Conservation (phyloP, 2,329 filamentous ascomycete species). For the Verticillium klebahnii region DNA sequence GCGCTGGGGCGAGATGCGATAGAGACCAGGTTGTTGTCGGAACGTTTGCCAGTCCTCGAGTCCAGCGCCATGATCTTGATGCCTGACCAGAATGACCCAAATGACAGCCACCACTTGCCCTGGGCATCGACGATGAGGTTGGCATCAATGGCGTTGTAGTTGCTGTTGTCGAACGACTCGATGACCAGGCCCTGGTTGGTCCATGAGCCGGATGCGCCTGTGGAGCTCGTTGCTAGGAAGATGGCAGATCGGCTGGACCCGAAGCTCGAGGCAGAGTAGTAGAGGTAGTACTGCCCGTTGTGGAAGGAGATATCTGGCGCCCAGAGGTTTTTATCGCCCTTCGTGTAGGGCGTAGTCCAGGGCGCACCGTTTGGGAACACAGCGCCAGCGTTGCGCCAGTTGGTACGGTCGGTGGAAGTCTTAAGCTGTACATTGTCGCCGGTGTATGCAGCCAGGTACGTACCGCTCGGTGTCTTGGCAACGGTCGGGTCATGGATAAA, state of each 20-base stretch:
- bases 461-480: conserved; percentile 21
- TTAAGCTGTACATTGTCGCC: conserved; percentile 22
- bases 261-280: conserved; percentile 26
- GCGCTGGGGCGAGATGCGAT: conserved; percentile 18
- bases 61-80: conserved; percentile 23
- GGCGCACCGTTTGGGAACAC: conserved; percentile 24
- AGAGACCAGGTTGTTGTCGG: conserved; percentile 16
- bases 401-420: conserved; percentile 25
- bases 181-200: conserved; percentile 22
- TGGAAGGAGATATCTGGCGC: conserved; percentile 49
- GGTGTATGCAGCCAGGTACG: conserved; percentile 21
- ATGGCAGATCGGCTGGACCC: conserved; percentile 22
- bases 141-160: conserved; percentile 24
- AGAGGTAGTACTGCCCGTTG: conserved; percentile 24
- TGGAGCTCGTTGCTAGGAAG: conserved; percentile 24
- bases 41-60: conserved; percentile 19
- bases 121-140: conserved; percentile 22
- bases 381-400: conserved; percentile 21
- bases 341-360: conserved; percentile 24
- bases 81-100: conserved; percentile 26
- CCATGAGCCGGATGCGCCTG: conserved; percentile 23
- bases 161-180: conserved; percentile 15
- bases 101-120: conserved; percentile 25
- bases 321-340: conserved; percentile 28
- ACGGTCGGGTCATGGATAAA: conserved; percentile 23